Percentiles rank a stretch among this genome's conserved stretches.
Evolutionary conservation across 1,284 basidiomycete genomes (phyloP).

Genomic region (Tilletia setariae): DNA sequence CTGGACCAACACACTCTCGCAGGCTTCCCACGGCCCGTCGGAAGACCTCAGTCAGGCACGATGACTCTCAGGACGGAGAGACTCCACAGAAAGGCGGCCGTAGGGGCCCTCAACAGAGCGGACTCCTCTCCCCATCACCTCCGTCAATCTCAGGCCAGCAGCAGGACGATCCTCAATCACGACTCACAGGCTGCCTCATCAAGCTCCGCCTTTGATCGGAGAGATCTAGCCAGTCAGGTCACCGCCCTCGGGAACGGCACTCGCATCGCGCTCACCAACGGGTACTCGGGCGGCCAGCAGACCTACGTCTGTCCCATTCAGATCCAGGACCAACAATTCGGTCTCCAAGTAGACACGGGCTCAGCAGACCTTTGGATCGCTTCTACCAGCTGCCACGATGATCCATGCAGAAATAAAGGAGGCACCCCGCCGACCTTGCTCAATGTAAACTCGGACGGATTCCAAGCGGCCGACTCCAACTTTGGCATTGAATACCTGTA

Average conservation of each 20-base stretch:
- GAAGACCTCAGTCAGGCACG: too few species aligned
- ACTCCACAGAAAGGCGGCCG: too few species aligned
- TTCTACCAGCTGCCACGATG: constrained; percentile 32
- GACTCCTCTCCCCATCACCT: too few species aligned
- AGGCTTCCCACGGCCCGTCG: too few species aligned
- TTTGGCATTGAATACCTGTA: constrained; percentile 40
- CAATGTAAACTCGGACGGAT: constrained; percentile 29
- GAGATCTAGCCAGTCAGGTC: constrained; percentile 7
- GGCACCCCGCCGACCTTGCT: constrained; percentile 25
- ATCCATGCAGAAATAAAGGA: constrained; percentile 28
- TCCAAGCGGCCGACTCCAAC: constrained; percentile 28
- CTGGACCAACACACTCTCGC: too few species aligned
- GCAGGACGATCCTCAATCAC: too few species aligned
- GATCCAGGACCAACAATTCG: constrained; percentile 32
- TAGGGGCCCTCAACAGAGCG: too few species aligned
- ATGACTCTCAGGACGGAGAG: too few species aligned
- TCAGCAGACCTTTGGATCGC: constrained; percentile 43
- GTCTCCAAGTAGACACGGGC: constrained; percentile 44
- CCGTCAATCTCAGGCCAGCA: too few species aligned
- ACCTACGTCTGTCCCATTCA: constrained; percentile 38
- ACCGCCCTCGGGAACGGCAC: constrained; percentile 27
- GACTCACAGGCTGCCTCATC: too few species aligned
- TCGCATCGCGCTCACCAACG: constrained; percentile 31
- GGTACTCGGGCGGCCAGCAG: constrained; percentile 37
- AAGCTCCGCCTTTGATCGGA: not conserved